Conservation (phyloP, 2,329 filamentous ascomycete genomes). For the Aschersonia sp. region DNA sequence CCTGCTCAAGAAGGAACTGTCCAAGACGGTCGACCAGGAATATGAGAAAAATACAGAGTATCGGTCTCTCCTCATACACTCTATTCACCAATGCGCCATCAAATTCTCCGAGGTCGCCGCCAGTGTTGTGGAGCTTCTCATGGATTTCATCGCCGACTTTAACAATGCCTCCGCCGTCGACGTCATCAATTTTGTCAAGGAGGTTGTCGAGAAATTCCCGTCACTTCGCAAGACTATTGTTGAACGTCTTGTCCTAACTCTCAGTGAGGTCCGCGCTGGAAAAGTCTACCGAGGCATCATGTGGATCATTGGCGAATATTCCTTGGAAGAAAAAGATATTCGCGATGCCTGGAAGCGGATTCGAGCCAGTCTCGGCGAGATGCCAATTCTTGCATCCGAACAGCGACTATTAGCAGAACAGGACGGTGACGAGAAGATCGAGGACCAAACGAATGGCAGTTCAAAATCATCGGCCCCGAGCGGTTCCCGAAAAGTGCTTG, state of each 20-base stretch:
- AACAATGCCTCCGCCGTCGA: constrained; percentile 95
- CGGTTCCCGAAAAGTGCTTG: constrained; percentile 80
- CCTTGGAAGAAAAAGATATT: constrained; percentile 84
- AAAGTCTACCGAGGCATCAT: constrained; percentile 95
- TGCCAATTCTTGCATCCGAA: constrained; percentile 90
- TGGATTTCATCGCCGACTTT: constrained; percentile 98
- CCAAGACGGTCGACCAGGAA: constrained; percentile 95
- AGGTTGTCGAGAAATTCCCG: constrained; percentile 97
- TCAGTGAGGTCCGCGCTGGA: constrained; percentile 85
- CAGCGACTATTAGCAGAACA: constrained; percentile 81
- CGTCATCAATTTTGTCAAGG: constrained; percentile 97
- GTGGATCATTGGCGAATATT: constrained; percentile 98
- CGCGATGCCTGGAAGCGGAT: constrained; percentile 95
- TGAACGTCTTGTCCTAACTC: constrained; percentile 72
- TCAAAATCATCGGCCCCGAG: constrained; percentile 62
- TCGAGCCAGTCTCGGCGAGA: constrained; percentile 83
- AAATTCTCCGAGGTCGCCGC: constrained; percentile 97
- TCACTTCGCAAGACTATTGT: constrained; percentile 78
- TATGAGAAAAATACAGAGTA: constrained; percentile 98
- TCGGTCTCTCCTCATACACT: constrained; percentile 85
- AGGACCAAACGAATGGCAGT: constrained; percentile 64
- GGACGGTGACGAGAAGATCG: constrained; percentile 50
- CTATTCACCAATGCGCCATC: constrained; percentile 96
- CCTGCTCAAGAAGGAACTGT: constrained; percentile 89
- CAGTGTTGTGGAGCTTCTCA: constrained; percentile 88